Evolutionary conservation across 78 protist species (phyloP), one percentile per base, ranked within the genome.

Genomic region (Corallochytrium limacisporum): DNA sequence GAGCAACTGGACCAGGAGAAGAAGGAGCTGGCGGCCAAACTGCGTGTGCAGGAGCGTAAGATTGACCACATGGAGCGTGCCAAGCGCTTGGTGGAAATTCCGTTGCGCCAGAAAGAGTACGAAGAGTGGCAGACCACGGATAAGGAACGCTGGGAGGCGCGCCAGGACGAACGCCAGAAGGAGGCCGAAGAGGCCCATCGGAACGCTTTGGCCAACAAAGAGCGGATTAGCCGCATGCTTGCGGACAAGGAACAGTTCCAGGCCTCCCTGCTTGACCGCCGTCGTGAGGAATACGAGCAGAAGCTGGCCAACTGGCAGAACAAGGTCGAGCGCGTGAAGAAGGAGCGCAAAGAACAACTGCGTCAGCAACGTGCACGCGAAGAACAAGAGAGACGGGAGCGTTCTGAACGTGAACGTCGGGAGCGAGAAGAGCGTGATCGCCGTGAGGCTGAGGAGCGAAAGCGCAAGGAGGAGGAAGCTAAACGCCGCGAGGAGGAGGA

Each of bases 11-110:
- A 66, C 44, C 43, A 66, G 54, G 72, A 39, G 57, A 39, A 54
- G 28, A 54, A 38, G 57, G 72, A 66, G 7, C 49, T 53, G 47
- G 53, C n/a, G 31, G 72, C 32, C 26, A 51, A 16, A 39, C 35
- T 66, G 26, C 32, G 48, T 31, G n/a, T 12, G 22, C 12, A 24
- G 37, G 72, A 66, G 36, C 49, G 72, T 22, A 51, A 54, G 43
- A 20, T 53, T 8, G 75, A 69, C n/a, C 66, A 54, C 49, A 7
- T 69, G 5, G 75, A 69, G 48, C 48, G 75, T 31, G 75, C 65
- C 37, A 53, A 55, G 48, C 75, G 75, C 36, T 16, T 69, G 6
- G 66, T 4, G 20, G 53, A 56, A 22, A 69, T 69, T 2, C 75
- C 75, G 31, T 16, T 26, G 35, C 4, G n/a, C 35, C 5, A 10